phyloP scores from a whole-genome alignment of 2,329 filamentous ascomycete species.

The Neopestalotiopsis sp. region DNA sequence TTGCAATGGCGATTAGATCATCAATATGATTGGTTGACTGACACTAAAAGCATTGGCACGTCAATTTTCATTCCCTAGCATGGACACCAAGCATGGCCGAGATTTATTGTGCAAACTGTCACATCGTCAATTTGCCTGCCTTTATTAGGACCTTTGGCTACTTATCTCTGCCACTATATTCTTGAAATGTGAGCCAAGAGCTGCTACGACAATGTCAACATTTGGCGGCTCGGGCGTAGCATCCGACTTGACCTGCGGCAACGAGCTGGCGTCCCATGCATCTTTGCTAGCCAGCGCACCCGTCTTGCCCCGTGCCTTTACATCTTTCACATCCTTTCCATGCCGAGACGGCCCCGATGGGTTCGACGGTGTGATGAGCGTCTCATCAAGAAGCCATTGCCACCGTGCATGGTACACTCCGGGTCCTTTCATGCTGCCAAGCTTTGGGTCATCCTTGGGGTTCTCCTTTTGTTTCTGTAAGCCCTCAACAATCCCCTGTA shows the following conservation, averaged over 20 bases:
- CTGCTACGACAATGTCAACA: conserved; percentile 46
- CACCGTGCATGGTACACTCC: conserved; percentile 76
- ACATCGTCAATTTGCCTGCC: neutral
- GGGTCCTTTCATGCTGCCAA: conserved; percentile 59
- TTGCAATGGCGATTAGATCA: too few relatives aligned
- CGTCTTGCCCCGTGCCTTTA: conserved; percentile 48
- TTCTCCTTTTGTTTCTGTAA: conserved; percentile 24
- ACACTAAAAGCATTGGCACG: too few relatives aligned
- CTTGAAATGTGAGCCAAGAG: conserved; percentile 45
- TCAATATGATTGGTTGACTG: too few relatives aligned
- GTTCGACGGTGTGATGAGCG: conserved; percentile 67
- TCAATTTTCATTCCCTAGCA: too few relatives aligned
- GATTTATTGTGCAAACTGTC: neutral
- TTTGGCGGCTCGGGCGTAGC: conserved; percentile 42
- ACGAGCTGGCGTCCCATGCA: conserved; percentile 28
- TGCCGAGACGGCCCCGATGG: conserved; percentile 56
- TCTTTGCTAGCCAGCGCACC: conserved; percentile 33
- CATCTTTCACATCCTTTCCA: conserved; percentile 56
- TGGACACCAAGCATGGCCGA: too few relatives aligned
- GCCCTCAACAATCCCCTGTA: conserved; percentile 59
- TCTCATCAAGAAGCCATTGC: conserved; percentile 74
- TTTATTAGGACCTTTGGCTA: conserved; percentile 7
- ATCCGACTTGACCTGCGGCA: conserved; percentile 36
- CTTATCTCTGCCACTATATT: conserved; percentile 33
- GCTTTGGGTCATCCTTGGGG: neutral